These are phyloP conservation scores for Venturia effusa DNA, from an alignment of 2,329 filamentous ascomycete genomes.

Conservation along the genomic window DNA sequence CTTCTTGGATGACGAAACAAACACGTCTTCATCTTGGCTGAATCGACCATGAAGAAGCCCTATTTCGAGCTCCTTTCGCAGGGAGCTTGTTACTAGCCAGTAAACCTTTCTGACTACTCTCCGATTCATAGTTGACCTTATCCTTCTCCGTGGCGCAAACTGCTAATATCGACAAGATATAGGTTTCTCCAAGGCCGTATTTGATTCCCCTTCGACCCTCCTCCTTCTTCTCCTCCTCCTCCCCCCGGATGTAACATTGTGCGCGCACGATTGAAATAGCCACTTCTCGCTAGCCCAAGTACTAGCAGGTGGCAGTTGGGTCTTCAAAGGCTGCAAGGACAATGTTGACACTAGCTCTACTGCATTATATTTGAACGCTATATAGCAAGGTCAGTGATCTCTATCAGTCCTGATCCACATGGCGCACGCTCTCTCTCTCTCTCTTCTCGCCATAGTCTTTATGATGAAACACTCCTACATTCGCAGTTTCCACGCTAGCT, in stretches of 20 bases:
- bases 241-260: neutral
- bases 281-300: neutral
- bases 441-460: conserved; percentile 18
- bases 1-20: conserved; percentile 57
- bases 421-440: conserved; percentile 8
- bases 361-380: no score
- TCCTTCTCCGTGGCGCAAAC: neutral
- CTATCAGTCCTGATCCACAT: neutral
- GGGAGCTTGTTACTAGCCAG: conserved; percentile 82
- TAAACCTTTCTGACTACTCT: conserved; percentile 63
- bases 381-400: conserved; percentile 24
- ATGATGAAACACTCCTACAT: conserved; percentile 72
- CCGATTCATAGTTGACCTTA: conserved; percentile 9
- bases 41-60: conserved; percentile 80
- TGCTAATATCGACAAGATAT: neutral
- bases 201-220: neutral
- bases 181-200: neutral
- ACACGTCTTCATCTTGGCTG: conserved; percentile 74
- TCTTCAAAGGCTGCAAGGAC: no score
- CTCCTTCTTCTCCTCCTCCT: no score
- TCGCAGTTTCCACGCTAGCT: conserved; percentile 85
- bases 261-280: neutral
- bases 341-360: neutral
- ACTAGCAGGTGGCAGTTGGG: neutral
- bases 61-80: conserved; percentile 54